Conservation (phyloP, 2,329 filamentous ascomycete species). For the Penicillium sp. region DNA sequence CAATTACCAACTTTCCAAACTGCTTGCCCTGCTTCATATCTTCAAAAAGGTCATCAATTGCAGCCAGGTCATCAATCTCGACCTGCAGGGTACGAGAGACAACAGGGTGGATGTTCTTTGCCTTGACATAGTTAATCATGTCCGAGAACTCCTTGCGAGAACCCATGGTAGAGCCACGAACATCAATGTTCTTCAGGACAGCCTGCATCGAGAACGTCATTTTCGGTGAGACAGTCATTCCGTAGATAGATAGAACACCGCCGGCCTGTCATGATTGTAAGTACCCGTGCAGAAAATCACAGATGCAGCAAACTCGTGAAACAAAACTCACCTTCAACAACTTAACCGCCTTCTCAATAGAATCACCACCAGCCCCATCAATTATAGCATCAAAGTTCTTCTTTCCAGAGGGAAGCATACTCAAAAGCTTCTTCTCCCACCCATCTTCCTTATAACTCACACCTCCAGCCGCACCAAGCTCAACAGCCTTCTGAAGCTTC, state of each 20-base stretch:
- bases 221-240: slow-evolving; percentile 84
- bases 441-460: slow-evolving; percentile 74
- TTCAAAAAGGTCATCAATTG: slow-evolving; percentile 78
- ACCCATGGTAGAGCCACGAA: slow-evolving; percentile 87
- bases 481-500: slow-evolving; percentile 71
- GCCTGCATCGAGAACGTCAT: slow-evolving; percentile 86
- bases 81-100: slow-evolving; percentile 69
- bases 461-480: slow-evolving; percentile 77
- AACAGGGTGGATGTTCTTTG: slow-evolving; percentile 72
- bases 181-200: slow-evolving; percentile 82
- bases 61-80: slow-evolving; percentile 72
- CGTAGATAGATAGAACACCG: slow-evolving; percentile 82
- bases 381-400: slow-evolving; percentile 78
- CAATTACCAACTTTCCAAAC: slow-evolving; percentile 89
- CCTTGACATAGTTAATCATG: slow-evolving; percentile 79
- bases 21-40: slow-evolving; percentile 84
- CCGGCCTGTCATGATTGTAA: slow-evolving; percentile 54
- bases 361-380: slow-evolving; percentile 85
- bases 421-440: slow-evolving; percentile 76
- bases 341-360: slow-evolving; percentile 67
- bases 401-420: slow-evolving; percentile 60
- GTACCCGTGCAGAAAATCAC: background rate
- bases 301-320: background rate
- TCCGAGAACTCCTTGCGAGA: slow-evolving; percentile 85
- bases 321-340: slow-evolving; percentile 63